Conservation (phyloP, 1,284 basidiomycete species). For the Phylloboletellus chloephorus region DNA sequence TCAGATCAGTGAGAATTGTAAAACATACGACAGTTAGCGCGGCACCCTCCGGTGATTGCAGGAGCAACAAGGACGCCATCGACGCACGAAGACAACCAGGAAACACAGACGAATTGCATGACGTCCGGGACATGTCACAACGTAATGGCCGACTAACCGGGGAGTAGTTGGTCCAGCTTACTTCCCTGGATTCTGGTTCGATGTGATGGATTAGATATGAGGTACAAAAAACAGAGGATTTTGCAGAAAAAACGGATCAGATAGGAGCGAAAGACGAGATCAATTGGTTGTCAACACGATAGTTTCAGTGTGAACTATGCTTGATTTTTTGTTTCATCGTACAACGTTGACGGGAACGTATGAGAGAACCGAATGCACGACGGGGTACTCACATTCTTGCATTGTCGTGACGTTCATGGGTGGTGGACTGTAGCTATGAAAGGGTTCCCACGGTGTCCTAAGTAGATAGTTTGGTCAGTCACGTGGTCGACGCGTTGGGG, state of each 20-base stretch:
- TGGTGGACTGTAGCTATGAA: no score
- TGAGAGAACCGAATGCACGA: not conserved
- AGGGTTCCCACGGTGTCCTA: no score
- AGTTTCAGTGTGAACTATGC: conserved; percentile 33
- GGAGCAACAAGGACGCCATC: no score
- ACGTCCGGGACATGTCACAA: no score
- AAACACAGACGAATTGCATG: no score
- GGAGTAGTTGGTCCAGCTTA: not conserved
- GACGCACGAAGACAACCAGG: no score
- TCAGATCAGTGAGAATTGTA: no score
- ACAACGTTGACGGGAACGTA: not conserved
- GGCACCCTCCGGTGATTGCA: no score
- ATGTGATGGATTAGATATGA: conserved; percentile 10
- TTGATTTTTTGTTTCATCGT: conserved; percentile 25
- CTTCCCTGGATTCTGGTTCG: conserved; percentile 17
- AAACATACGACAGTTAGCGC: no score
- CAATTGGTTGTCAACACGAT: conserved; percentile 27
- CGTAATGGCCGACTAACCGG: not conserved
- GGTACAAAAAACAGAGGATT: not conserved
- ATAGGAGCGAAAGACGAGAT: conserved; percentile 32
- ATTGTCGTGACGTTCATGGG: no score
- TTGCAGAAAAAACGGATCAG: conserved; percentile 13
- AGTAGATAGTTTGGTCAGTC: no score
- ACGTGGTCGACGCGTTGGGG: no score
- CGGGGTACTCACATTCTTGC: conserved; percentile 16